phyloP scores from a whole-genome alignment of 495 filamentous ascomycete genomes.

The Hypoxylon fuscum region DNA sequence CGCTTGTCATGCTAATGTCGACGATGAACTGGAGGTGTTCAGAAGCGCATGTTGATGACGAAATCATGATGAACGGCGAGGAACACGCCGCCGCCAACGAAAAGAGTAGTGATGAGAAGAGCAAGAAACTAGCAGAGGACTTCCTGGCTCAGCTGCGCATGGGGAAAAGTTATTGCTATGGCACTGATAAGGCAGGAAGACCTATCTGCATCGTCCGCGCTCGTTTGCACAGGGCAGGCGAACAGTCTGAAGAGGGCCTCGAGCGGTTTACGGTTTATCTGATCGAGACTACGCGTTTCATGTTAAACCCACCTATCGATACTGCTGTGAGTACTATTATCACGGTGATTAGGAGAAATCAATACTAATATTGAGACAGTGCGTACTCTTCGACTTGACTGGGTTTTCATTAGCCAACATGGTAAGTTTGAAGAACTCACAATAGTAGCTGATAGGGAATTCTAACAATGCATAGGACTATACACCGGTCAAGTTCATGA shows the following conservation, averaged over 20 bases:
- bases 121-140: conserved; percentile 74
- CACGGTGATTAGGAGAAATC: background rate
- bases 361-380: conserved; percentile 61
- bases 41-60: conserved; percentile 86
- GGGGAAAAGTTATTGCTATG: conserved; percentile 96
- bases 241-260: conserved; percentile 80
- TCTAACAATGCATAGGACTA: conserved; percentile 73
- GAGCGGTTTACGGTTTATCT: conserved; percentile 93
- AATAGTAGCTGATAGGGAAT: background rate
- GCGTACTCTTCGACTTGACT: conserved; percentile 92
- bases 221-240: conserved; percentile 78
- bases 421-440: conserved; percentile 59
- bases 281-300: conserved; percentile 89
- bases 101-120: conserved; percentile 63
- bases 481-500: conserved; percentile 96
- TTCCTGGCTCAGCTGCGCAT: conserved; percentile 85
- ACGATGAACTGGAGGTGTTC: conserved; percentile 90
- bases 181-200: conserved; percentile 81
- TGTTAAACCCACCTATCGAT: conserved; percentile 82
- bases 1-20: conserved; percentile 91
- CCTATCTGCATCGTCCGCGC: conserved; percentile 90
- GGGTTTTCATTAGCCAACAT: conserved; percentile 93
- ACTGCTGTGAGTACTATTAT: conserved; percentile 75
- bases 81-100: conserved; percentile 67
- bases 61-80: conserved; percentile 85